These are phyloP conservation scores for Solanum tarapatanum DNA, from an alignment of 257 asterid species.

Conservation along the genomic window DNA sequence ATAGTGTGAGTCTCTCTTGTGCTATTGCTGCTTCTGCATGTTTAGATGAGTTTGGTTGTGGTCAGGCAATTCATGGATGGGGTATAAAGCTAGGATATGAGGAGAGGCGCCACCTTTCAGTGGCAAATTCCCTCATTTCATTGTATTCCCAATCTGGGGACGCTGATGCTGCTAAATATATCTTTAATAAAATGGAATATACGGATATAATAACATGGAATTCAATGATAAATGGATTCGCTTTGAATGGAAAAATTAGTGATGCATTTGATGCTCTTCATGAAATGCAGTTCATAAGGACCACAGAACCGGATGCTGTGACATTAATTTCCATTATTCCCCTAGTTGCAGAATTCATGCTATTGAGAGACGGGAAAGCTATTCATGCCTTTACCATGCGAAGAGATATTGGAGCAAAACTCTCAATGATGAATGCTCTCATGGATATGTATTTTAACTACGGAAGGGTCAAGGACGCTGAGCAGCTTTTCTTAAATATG, in stretches of 20 bases:
- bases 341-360: slow-evolving; percentile 37
- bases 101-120: slow-evolving; percentile 25
- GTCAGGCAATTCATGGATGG: slow-evolving; percentile 37
- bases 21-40: slow-evolving; percentile 44
- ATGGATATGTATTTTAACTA: slow-evolving; percentile 49
- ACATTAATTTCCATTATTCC: slow-evolving; percentile 38
- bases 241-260: slow-evolving; percentile 17
- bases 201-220: slow-evolving; percentile 62
- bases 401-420: slow-evolving; percentile 32
- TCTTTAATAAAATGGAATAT: slow-evolving; percentile 23
- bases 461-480: slow-evolving; percentile 21
- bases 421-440: slow-evolving; percentile 37
- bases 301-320: slow-evolving; percentile 32
- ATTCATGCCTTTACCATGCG: slow-evolving; percentile 43
- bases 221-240: slow-evolving; percentile 50
- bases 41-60: slow-evolving; percentile 29
- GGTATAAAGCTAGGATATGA: slow-evolving; percentile 35
- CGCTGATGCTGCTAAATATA: slow-evolving; percentile 22
- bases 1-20: slow-evolving; percentile 42
- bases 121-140: slow-evolving; percentile 52
- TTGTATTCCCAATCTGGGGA: slow-evolving; percentile 36
- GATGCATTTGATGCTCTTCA: slow-evolving; percentile 30
- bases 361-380: slow-evolving; percentile 44
- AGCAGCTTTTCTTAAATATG: slow-evolving; percentile 29
- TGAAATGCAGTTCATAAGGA: slow-evolving; percentile 42